Percentiles rank a stretch among this genome's conserved stretches.
Evolutionary conservation across 805 yeast species (phyloP).

Genomic region (Myxozyma nipponensis): DNA sequence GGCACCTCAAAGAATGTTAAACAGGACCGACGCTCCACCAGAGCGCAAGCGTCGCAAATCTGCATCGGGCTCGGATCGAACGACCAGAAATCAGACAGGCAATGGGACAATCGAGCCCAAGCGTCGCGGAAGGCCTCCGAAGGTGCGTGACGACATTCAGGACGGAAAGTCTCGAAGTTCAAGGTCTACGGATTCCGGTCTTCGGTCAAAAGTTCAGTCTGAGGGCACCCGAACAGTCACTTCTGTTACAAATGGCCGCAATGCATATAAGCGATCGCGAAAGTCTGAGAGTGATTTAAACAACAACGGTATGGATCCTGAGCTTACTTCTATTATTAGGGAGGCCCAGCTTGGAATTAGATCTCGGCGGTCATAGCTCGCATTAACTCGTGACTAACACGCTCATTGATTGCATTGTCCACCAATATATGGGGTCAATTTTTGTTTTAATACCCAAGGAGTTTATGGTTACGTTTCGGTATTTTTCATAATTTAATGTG

Average conservation of each 20-base stretch:
- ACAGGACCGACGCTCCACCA: background rate
- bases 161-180: background rate
- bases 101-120: background rate
- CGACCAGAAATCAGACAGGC: background rate
- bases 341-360: slow-evolving; percentile 27
- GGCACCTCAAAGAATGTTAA: slow-evolving; percentile 1
- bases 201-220: background rate
- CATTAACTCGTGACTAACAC: too few species aligned
- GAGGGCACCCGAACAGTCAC: background rate
- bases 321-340: slow-evolving; percentile 17
- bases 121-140: background rate
- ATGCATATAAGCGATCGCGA: background rate
- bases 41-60: slow-evolving; percentile 15
- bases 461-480: too few species aligned
- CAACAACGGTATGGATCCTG: slow-evolving; percentile 1
- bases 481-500: too few species aligned
- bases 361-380: slow-evolving; percentile 11
- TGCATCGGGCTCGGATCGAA: slow-evolving; percentile 8
- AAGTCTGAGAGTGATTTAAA: background rate
- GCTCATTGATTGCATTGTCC: too few species aligned
- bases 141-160: background rate
- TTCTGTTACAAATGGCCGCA: background rate
- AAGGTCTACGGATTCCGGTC: background rate
- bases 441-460: too few species aligned
- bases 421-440: too few species aligned